Evolutionary conservation across 768 basidiomycete species (phyloP).

Genomic region (Erythrobasidium yunnanense): DNA sequence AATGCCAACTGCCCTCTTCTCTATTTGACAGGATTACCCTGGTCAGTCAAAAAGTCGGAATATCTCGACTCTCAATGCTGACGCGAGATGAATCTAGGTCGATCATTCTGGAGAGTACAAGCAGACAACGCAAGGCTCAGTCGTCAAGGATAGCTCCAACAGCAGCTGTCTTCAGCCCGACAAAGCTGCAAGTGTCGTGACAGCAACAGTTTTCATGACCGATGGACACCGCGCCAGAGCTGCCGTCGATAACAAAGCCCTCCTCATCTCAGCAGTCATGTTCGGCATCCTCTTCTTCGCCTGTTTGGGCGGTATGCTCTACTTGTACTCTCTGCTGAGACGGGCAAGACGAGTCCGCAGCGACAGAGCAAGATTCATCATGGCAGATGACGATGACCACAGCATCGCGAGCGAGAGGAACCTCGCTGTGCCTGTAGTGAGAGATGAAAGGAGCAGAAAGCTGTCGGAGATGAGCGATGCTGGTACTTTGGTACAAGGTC

Average conservation of each 20-base stretch:
- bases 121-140: background rate
- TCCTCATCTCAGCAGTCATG: background rate
- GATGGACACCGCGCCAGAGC: background rate
- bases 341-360: background rate
- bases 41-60: too few relatives aligned
- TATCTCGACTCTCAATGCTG: too few relatives aligned
- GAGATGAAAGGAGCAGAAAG: background rate
- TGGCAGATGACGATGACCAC: slow-evolving; percentile 11
- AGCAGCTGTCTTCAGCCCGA: background rate
- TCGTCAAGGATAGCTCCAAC: slow-evolving; percentile 3
- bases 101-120: slow-evolving; percentile 13
- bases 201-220: slow-evolving; percentile 18
- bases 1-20: background rate
- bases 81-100: too few relatives aligned
- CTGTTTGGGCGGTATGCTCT: background rate
- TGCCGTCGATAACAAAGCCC: slow-evolving; percentile 1
- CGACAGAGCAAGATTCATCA: background rate
- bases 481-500: too few relatives aligned
- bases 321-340: background rate
- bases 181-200: background rate
- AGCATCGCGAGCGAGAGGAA: background rate
- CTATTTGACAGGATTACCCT: slow-evolving; percentile 16
- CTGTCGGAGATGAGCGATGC: background rate
- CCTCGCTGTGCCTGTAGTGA: background rate
- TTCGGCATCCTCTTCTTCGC: slow-evolving; percentile 14